phyloP scores from a whole-genome alignment of 2,329 filamentous ascomycete species.

The Neofusicoccum sp. region DNA sequence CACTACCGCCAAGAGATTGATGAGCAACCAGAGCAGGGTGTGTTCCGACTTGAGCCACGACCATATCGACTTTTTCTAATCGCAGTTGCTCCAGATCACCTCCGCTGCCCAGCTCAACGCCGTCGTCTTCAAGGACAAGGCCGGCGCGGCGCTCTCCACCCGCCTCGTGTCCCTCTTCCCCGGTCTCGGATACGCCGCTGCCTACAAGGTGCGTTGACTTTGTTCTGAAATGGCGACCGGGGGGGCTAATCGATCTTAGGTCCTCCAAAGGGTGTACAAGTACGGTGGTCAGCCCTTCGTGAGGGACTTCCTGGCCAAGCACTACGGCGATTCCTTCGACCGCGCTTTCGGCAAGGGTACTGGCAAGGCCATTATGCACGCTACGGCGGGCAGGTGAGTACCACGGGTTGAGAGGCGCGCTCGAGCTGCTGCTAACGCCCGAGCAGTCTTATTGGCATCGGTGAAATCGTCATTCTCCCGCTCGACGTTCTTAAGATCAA shows the following conservation, averaged over 20 bases:
- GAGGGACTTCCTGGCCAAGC: constrained; percentile 77
- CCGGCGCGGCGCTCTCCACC: constrained; percentile 62
- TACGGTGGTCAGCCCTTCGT: constrained; percentile 96
- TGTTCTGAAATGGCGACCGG: neutral
- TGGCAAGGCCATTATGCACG: constrained; percentile 97
- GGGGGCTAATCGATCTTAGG: constrained; percentile 41
- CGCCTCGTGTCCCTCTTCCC: constrained; percentile 98
- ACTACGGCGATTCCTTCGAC: constrained; percentile 85
- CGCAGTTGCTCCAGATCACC: constrained; percentile 40
- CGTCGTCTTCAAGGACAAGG: constrained; percentile 92
- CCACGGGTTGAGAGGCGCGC: neutral
- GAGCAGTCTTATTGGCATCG: constrained; percentile 83
- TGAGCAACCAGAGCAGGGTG: constrained; percentile 91
- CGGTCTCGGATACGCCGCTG: constrained; percentile 92
- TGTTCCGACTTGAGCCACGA: neutral
- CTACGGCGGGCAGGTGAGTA: constrained; percentile 79
- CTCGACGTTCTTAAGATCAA: constrained; percentile 99
- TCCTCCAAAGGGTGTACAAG: constrained; percentile 97
- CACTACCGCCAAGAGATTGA: constrained; percentile 96
- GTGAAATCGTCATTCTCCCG: constrained; percentile 91
- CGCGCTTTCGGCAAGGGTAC: constrained; percentile 90
- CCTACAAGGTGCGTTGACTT: constrained; percentile 71
- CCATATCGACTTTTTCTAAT: constrained; percentile 33
- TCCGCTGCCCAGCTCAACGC: constrained; percentile 69
- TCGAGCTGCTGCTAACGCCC: neutral